These are phyloP conservation scores for Cyamopsis tetragonoloba DNA, from an alignment of 306 rosid species.

Conservation along the genomic window DNA sequence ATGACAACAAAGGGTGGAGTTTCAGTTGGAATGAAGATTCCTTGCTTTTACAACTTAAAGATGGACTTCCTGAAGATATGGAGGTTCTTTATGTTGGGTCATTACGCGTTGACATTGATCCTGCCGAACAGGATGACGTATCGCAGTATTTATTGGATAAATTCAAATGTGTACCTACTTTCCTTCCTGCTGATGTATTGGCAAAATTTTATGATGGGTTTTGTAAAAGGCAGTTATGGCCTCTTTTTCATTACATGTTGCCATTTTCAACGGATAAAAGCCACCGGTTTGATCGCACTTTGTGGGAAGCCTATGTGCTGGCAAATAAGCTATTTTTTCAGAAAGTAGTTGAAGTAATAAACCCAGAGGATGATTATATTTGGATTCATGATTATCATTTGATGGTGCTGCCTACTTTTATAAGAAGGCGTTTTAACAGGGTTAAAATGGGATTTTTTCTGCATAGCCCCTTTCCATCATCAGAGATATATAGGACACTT, in stretches of 20 bases:
- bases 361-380: conserved; percentile 74
- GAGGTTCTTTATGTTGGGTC: conserved; percentile 76
- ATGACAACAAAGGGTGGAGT: conserved; percentile 61
- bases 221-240: conserved; percentile 82
- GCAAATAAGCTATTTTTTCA: conserved; percentile 71
- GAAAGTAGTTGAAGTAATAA: conserved; percentile 70
- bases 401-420: conserved; percentile 76
- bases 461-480: conserved; percentile 86
- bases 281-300: conserved; percentile 58
- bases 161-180: conserved; percentile 71
- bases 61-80: conserved; percentile 71
- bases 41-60: conserved; percentile 71
- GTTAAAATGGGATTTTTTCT: conserved; percentile 79
- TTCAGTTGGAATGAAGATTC: conserved; percentile 83
- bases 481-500: conserved; percentile 80
- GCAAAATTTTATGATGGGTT: conserved; percentile 71
- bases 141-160: conserved; percentile 58
- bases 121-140: conserved; percentile 61
- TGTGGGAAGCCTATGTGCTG: conserved; percentile 76
- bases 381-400: conserved; percentile 91
- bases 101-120: conserved; percentile 55
- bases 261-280: conserved; percentile 63
- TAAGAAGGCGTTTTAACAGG: conserved; percentile 73
- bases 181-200: conserved; percentile 55
- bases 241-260: conserved; percentile 77